A percentile compares a stretch with the other conserved stretches of the same genome.
Conservation (phyloP, 768 basidiomycete species). For the Mycena rebaudengoi region DNA sequence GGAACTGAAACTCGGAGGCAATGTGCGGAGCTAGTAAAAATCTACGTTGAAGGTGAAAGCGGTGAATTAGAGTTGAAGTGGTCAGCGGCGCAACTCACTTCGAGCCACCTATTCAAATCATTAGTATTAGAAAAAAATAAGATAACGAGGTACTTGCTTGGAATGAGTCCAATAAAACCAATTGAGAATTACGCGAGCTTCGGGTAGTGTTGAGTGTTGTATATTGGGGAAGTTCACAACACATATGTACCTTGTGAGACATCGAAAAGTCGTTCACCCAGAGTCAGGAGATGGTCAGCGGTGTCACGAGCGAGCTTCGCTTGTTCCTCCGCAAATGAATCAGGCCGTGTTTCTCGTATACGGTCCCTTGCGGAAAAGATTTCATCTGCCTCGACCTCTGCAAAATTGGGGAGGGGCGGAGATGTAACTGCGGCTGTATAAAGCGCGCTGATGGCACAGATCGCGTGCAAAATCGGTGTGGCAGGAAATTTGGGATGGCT, state of each 20-base stretch:
- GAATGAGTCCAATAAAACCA: constrained; percentile 84
- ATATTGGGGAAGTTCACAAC: neutral
- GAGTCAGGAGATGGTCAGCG: constrained; percentile 53
- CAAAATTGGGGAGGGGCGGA: constrained; percentile 59
- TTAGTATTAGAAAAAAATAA: constrained; percentile 6
- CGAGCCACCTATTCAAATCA: constrained; percentile 66
- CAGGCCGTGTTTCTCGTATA: constrained; percentile 53
- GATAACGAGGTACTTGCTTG: constrained; percentile 50
- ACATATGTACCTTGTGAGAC: constrained; percentile 63
- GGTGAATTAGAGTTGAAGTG: neutral
- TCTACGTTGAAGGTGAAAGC: constrained; percentile 47
- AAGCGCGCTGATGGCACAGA: constrained; percentile 81
- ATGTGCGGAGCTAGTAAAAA: constrained; percentile 66
- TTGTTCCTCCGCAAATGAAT: constrained; percentile 74
- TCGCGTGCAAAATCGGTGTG: constrained; percentile 79
- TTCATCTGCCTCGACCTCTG: constrained; percentile 58
- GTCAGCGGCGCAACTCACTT: constrained; percentile 52
- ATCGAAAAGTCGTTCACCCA: constrained; percentile 65
- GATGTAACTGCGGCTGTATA: constrained; percentile 76
- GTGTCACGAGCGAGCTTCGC: constrained; percentile 62
- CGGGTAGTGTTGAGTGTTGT: neutral
- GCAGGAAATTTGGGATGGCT: constrained; percentile 79
- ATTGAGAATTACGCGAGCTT: constrained; percentile 69
- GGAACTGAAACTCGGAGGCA: constrained; percentile 68
- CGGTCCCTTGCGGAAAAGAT: constrained; percentile 57